phyloP scores from a whole-genome alignment of 2,329 filamentous ascomycete species.

The Simplicillium sp. region DNA sequence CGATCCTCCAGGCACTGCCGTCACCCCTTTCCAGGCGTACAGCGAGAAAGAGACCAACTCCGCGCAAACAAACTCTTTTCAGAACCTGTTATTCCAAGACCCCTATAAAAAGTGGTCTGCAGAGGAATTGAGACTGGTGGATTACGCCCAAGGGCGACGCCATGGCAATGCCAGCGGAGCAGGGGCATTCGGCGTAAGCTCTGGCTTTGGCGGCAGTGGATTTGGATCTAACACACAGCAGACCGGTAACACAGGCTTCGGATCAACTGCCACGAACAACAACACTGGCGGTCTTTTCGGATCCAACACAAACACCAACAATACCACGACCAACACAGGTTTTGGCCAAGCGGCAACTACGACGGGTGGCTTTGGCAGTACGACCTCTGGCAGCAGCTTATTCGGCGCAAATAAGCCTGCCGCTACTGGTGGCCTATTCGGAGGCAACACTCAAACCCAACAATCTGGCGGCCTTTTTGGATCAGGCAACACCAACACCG shows the following conservation, averaged over 20 bases:
- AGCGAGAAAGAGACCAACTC: conserved; percentile 64
- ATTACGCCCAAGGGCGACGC: conserved; percentile 80
- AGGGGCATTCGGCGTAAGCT: conserved; percentile 67
- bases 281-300: conserved; percentile 28
- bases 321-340: conserved; percentile 20
- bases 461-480: conserved; percentile 15
- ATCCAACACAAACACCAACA: conserved; percentile 12
- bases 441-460: conserved; percentile 17
- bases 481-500: conserved; percentile 10
- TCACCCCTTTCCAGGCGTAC: conserved; percentile 58
- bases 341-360: conserved; percentile 15
- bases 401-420: conserved; percentile 29
- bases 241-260: conserved; percentile 13
- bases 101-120: conserved; percentile 84
- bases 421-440: conserved; percentile 28
- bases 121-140: conserved; percentile 73
- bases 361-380: conserved; percentile 28
- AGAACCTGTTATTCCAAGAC: conserved; percentile 70
- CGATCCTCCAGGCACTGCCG: conserved; percentile 60
- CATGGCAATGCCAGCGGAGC: conserved; percentile 77
- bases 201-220: conserved; percentile 38
- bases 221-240: conserved; percentile 32
- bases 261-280: conserved; percentile 35
- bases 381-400: conserved; percentile 19
- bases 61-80: conserved; percentile 53